Base-by-base conservation (phyloP, 1,284 basidiomycete genomes). In the Sporisorium sorghi region DNA sequence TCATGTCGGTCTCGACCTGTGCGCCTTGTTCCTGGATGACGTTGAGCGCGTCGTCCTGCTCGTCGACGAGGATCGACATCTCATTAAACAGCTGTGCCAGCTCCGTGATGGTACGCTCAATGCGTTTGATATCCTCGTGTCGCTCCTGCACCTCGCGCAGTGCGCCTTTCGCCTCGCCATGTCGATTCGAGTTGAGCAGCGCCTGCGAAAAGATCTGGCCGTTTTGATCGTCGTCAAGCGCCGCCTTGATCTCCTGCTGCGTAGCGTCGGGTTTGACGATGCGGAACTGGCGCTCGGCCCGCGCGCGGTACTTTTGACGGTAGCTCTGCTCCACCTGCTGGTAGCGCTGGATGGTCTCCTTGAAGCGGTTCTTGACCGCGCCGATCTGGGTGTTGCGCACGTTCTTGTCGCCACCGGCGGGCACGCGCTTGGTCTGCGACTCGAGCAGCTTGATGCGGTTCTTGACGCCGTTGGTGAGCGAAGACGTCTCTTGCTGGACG, bases 271-370 rank as follows among this genome's bases (percentile, higher is more conserved):
- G 93, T 86, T 97, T 96, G 72, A 85, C 85, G 90, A 99, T 99
- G 86, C 91, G 93, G 88, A 92, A 96, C 86, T 99, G 97, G 72
- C 97, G 89, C 87, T 96, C 95, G 87, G 96, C 90, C 47, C 94
- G 89, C 85, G 95, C 93, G 86, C 93, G 93, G 86, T 97, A 94
- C 87, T 93, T 95, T 76, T 91, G 89, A 63, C 96, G 90, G 85
- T 92, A 93, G 83, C 93, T 91, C 85, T 94, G 92, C 86, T 99
- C 97, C 24, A 97, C 93, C 42, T 90, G 89, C 86, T 97, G 94
- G 81, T 89, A 88, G 72, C 87, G 85, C 72, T 88, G 85, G 48
- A 88, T 85, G 33, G 86, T 83, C 52, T 85, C 83, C 71, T 86
- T 83, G 76, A 87, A 86, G 21, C 79, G 74, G 66, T 84, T 85